Percentiles rank a stretch among this genome's conserved stretches.
These are phyloP conservation scores for Rhodotorula kratochvilovae DNA, from an alignment of 768 basidiomycete species.

Conservation along the genomic window DNA sequence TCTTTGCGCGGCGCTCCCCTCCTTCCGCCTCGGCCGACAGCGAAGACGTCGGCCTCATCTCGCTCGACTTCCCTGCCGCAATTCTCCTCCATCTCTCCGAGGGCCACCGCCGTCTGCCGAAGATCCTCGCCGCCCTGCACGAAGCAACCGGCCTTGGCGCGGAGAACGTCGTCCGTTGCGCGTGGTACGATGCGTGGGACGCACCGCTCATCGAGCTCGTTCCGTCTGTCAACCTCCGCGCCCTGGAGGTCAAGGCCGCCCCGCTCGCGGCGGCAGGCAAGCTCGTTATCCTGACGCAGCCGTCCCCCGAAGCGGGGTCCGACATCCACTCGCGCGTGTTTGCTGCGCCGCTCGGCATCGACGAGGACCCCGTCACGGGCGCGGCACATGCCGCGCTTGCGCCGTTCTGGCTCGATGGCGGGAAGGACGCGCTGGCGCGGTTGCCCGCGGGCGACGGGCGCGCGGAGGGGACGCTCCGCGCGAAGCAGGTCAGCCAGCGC, in stretches of 20 bases:
- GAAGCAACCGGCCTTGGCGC: constrained; percentile 12
- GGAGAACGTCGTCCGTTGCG: constrained; percentile 19
- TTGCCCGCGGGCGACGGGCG: background rate
- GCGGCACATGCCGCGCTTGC: constrained; percentile 45
- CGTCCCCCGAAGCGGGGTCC: constrained; percentile 12
- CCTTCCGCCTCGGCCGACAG: background rate
- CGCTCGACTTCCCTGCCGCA: constrained; percentile 44
- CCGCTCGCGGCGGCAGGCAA: background rate
- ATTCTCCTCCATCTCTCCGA: constrained; percentile 9
- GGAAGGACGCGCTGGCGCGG: background rate
- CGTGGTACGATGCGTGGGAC: constrained; percentile 17
- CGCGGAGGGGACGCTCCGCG: background rate
- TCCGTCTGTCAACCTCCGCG: background rate
- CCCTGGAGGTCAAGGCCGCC: background rate
- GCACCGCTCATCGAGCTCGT: constrained; percentile 25
- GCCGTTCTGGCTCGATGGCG: constrained; percentile 43
- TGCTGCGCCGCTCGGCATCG: constrained; percentile 36
- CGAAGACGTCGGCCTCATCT: constrained; percentile 23
- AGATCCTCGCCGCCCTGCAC: background rate
- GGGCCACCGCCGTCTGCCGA: constrained; percentile 1
- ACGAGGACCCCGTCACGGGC: constrained; percentile 48
- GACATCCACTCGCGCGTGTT: constrained; percentile 47
- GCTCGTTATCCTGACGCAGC: constrained; percentile 38
- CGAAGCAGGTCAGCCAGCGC: constrained; percentile 4
- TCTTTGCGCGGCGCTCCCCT: constrained; percentile 27